Evolutionary conservation across 495 filamentous ascomycete species (phyloP).

Genomic region (Penicillium waksmanii): DNA sequence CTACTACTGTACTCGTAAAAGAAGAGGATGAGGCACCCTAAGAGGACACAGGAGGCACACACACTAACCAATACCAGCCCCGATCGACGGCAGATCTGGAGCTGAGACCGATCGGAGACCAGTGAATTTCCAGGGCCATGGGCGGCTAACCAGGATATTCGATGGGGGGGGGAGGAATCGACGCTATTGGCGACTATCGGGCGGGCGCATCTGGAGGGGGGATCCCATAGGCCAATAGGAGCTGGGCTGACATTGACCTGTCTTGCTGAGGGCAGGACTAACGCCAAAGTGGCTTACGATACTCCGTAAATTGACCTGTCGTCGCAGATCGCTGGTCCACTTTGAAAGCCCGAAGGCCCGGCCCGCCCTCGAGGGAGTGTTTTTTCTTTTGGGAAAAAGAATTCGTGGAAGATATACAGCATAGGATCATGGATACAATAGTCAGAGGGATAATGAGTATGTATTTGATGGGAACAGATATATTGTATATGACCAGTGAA

Average conservation of each 20-base stretch:
- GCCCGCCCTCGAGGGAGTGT: constrained; percentile 31
- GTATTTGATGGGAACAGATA: no score
- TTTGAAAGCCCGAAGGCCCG: constrained; percentile 34
- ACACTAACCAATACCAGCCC: no score
- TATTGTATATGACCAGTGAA: no score
- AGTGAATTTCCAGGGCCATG: constrained; percentile 39
- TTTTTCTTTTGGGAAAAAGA: constrained; percentile 10
- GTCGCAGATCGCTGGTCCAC: constrained; percentile 34
- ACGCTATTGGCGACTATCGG: constrained; percentile 37
- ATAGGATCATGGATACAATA: no score
- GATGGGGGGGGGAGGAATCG: constrained; percentile 25
- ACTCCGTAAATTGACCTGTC: constrained; percentile 21
- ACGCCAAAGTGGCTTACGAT: no score
- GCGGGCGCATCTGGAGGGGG: constrained; percentile 24
- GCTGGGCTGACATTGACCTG: constrained; percentile 8
- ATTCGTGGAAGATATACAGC: no score
- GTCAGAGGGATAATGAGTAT: no score
- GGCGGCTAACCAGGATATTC: constrained; percentile 45
- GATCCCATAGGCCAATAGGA: constrained; percentile 20
- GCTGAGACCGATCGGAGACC: constrained; percentile 21
- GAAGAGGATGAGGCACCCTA: no score
- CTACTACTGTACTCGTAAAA: no score
- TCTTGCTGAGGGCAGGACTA: no score
- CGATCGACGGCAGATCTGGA: constrained; percentile 14
- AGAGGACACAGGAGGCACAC: no score